Percentiles rank a stretch among this genome's conserved stretches.
Evolutionary conservation across 192 early-diverging fungal genomes (phyloP).

Genomic region (Coemansia sp.): DNA sequence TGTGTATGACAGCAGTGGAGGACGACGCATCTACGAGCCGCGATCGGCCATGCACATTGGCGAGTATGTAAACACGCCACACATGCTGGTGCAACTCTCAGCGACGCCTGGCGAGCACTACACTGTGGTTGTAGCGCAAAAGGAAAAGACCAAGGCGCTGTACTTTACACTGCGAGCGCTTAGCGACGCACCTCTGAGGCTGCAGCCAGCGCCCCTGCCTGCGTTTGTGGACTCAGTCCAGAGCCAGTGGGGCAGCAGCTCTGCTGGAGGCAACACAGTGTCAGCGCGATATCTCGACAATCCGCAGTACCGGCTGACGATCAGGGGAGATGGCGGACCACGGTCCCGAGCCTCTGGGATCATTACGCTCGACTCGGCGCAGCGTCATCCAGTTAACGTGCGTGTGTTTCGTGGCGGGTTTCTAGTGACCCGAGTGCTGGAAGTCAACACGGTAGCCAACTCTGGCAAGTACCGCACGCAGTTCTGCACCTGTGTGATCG

Average conservation of each 20-base stretch:
- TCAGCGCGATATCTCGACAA: constrained; percentile 75
- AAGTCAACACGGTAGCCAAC: constrained; percentile 66
- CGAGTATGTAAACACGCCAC: constrained; percentile 87
- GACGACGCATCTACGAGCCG: constrained; percentile 71
- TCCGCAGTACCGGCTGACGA: constrained; percentile 75
- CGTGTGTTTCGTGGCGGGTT: constrained; percentile 73
- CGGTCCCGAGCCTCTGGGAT: constrained; percentile 35
- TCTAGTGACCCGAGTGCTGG: constrained; percentile 66
- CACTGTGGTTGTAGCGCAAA: constrained; percentile 84
- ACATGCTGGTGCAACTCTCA: constrained; percentile 65
- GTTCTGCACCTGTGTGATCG: constrained; percentile 75
- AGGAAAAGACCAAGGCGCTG: constrained; percentile 70
- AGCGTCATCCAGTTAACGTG: constrained; percentile 69
- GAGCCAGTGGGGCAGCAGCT: constrained; percentile 73
- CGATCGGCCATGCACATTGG: constrained; percentile 68
- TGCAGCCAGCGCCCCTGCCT: constrained; percentile 62
- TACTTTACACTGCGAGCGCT: constrained; percentile 78
- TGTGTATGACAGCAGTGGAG: constrained; percentile 73
- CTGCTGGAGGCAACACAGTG: constrained; percentile 77
- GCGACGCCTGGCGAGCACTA: constrained; percentile 43
- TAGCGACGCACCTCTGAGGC: constrained; percentile 64
- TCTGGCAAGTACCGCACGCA: constrained; percentile 79
- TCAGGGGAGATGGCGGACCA: constrained; percentile 26
- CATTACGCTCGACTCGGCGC: constrained; percentile 72
- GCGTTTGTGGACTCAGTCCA: constrained; percentile 52